A percentile compares a stretch with the other conserved stretches of the same genome.
Evolutionary conservation across 257 asterid genomes (phyloP).

Genomic region (Salvia splendens): DNA sequence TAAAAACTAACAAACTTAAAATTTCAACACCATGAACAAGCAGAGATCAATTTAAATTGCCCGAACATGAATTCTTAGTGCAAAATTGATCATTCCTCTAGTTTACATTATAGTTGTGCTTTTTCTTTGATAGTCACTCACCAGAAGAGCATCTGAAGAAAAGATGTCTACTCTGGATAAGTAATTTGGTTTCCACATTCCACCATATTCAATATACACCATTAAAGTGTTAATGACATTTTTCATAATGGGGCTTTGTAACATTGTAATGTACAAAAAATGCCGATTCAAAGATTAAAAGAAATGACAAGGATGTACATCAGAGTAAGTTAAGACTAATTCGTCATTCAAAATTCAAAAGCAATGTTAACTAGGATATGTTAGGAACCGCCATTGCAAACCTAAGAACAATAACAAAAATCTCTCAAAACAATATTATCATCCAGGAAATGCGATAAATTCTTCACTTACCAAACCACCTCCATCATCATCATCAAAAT

Average conservation of each 20-base stretch:
- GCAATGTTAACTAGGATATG: background rate
- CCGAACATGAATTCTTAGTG: background rate
- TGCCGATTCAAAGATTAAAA: no score
- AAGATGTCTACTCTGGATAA: no score
- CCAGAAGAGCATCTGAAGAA: background rate
- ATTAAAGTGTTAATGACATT: background rate
- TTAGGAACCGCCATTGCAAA: background rate
- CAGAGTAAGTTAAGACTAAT: background rate
- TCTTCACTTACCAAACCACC: constrained; percentile 87
- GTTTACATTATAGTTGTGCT: background rate
- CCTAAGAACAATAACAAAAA: background rate
- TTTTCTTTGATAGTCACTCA: background rate
- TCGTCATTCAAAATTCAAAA: background rate
- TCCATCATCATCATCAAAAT: constrained; percentile 98
- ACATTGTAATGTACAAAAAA: no score
- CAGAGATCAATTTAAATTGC: background rate
- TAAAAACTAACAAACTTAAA: background rate
- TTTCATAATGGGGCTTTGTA: background rate
- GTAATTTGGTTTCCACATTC: background rate
- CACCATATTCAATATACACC: background rate
- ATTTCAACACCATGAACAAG: background rate
- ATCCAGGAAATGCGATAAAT: constrained; percentile 21
- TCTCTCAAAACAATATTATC: background rate
- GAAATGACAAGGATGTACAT: background rate
- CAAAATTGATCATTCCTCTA: background rate